phyloP scores from a whole-genome alignment of 2,329 filamentous ascomycete genomes.

The Phaeosphaeria sp. region DNA sequence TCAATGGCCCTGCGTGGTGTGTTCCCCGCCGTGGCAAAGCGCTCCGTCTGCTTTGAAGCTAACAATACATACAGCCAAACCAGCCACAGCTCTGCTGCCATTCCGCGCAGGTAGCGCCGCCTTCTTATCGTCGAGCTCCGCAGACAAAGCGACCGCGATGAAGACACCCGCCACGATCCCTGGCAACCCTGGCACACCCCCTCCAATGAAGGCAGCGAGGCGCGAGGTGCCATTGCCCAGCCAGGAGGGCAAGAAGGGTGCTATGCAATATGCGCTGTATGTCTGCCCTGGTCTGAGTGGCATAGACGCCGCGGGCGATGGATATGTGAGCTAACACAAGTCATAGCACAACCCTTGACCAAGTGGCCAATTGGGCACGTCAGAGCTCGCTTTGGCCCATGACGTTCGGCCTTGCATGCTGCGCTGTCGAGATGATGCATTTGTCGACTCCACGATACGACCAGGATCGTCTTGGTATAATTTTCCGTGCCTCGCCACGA shows the following conservation, averaged over 20 bases:
- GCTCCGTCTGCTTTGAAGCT: constrained; percentile 26
- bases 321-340: constrained; percentile 20
- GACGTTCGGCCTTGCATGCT: constrained; percentile 90
- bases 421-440: constrained; percentile 94
- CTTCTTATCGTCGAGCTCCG: constrained; percentile 69
- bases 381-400: constrained; percentile 91
- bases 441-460: constrained; percentile 90
- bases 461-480: constrained; percentile 87
- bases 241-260: constrained; percentile 80
- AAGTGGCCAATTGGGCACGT: constrained; percentile 84
- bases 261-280: constrained; percentile 85
- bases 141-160: constrained; percentile 67
- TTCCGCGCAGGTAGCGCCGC: constrained; percentile 67
- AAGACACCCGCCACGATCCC: constrained; percentile 59
- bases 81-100: constrained; percentile 66
- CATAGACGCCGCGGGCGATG: background rate
- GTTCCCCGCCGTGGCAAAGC: constrained; percentile 31
- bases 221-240: constrained; percentile 76
- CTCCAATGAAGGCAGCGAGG: constrained; percentile 64
- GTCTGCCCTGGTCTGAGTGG: constrained; percentile 43
- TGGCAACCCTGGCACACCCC: constrained; percentile 61
- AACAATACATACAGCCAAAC: constrained; percentile 64
- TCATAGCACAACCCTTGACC: constrained; percentile 76
- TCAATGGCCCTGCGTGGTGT: constrained; percentile 63
- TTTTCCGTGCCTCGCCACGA: constrained; percentile 87